Conservation (phyloP, 2,329 filamentous ascomycete genomes). For the Colletotrichum plurivorum region DNA sequence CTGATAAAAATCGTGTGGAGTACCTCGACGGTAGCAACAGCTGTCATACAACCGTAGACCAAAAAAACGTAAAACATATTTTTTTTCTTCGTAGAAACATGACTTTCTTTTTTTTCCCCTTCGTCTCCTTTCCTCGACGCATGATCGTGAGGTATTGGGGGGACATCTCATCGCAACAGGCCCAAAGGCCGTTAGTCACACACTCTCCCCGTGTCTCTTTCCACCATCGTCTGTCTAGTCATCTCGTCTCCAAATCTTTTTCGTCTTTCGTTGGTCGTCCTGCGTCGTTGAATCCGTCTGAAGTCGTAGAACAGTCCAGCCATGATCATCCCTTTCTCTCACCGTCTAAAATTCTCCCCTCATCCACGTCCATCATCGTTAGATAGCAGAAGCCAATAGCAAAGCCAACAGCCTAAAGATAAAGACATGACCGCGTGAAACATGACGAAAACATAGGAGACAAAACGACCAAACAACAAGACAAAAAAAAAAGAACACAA, state of each 20-base stretch:
- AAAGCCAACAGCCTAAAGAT: conserved; percentile 1
- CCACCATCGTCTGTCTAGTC: no score
- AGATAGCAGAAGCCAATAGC: neutral
- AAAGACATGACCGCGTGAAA: conserved; percentile 2
- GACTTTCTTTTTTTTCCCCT: neutral
- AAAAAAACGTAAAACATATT: neutral
- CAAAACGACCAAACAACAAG: conserved; percentile 14
- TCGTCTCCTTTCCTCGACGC: neutral
- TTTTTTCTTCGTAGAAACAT: neutral
- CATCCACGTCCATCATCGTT: conserved; percentile 9
- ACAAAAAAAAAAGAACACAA: conserved; percentile 31
- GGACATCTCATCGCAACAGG: neutral
- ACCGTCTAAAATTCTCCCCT: neutral
- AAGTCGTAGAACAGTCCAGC: neutral
- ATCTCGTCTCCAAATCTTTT: neutral
- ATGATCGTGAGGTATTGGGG: neutral
- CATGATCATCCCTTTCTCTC: conserved; percentile 3
- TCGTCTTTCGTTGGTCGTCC: conserved; percentile 1
- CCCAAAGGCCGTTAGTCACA: neutral
- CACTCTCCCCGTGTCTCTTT: neutral
- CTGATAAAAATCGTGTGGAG: neutral
- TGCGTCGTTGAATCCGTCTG: conserved; percentile 8
- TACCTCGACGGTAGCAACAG: no score
- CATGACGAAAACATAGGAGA: conserved; percentile 7
- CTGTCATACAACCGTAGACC: neutral